Percentiles rank a stretch among this genome's conserved stretches.
Conservation (phyloP, 345 rosid species). For the Theobroma cacao region DNA sequence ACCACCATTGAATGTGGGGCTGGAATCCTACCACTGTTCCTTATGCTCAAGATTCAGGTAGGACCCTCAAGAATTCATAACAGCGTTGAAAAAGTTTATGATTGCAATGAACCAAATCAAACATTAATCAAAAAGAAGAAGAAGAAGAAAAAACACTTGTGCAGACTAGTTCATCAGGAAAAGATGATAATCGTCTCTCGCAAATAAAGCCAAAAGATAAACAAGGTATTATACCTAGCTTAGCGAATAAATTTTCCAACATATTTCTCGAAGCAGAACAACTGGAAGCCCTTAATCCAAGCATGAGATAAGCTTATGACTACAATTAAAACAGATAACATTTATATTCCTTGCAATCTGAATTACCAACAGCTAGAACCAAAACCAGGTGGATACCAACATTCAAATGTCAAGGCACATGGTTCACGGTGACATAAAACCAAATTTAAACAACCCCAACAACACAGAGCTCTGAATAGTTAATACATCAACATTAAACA, state of each 20-base stretch:
- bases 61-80: neutral
- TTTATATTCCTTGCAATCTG: neutral
- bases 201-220: neutral
- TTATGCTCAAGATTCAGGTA: neutral
- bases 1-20: neutral
- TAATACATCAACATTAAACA: neutral
- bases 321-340: neutral
- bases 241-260: neutral
- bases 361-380: neutral
- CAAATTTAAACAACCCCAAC: constrained; percentile 12
- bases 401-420: neutral
- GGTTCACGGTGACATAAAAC: neutral
- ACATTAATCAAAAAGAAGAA: neutral
- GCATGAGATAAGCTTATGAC: neutral
- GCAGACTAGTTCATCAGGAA: neutral
- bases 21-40: neutral
- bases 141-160: neutral
- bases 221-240: neutral
- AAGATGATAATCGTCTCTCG: neutral
- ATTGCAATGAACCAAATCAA: neutral
- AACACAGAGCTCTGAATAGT: neutral
- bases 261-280: neutral
- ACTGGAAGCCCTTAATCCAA: neutral
- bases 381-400: neutral
- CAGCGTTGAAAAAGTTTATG: neutral